phyloP scores from a whole-genome alignment of 1,139 yeast species.

The Taphrina betulina region DNA sequence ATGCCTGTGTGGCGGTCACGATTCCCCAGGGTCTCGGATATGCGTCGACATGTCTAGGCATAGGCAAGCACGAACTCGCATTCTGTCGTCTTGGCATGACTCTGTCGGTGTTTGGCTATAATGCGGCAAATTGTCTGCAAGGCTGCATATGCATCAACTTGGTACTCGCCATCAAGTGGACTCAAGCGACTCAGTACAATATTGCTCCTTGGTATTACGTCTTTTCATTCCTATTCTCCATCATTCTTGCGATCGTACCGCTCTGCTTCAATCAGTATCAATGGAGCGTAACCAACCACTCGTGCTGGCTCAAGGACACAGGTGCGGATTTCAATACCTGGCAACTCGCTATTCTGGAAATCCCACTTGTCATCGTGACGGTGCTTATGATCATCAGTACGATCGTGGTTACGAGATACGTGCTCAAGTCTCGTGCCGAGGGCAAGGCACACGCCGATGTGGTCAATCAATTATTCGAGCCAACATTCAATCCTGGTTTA shows the following conservation, averaged over 20 bases:
- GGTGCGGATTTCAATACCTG: conserved; percentile 14
- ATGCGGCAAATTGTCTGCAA: conserved; percentile 24
- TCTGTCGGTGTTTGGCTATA: conserved; percentile 9
- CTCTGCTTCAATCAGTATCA: conserved; percentile 11
- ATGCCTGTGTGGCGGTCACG: conserved; percentile 12
- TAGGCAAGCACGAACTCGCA: conserved; percentile 6
- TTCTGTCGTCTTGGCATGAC: conserved; percentile 27
- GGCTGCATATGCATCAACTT: conserved; percentile 28
- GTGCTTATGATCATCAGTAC: conserved; percentile 19
- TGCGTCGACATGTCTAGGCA: conserved; percentile 6
- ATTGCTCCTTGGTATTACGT: conserved; percentile 6
- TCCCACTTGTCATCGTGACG: conserved; percentile 23
- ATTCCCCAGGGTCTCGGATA: conserved; percentile 15
- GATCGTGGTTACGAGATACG: conserved; percentile 12
- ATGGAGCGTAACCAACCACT: conserved; percentile 5
- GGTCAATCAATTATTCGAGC: conserved; percentile 27
- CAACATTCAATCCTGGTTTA: conserved; percentile 9
- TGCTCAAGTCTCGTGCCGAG: conserved; percentile 1
- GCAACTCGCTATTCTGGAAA: conserved; percentile 23
- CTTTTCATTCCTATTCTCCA: not conserved
- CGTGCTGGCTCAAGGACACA: conserved; percentile 23
- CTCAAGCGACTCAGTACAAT: conserved; percentile 1
- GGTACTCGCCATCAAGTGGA: conserved; percentile 18
- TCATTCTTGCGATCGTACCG: conserved; percentile 9
- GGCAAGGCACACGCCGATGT: conserved; percentile 1